Percentiles rank a stretch among this genome's conserved stretches.
Evolutionary conservation across 306 rosid species (phyloP).

Genomic region (Inga oerstediana): DNA sequence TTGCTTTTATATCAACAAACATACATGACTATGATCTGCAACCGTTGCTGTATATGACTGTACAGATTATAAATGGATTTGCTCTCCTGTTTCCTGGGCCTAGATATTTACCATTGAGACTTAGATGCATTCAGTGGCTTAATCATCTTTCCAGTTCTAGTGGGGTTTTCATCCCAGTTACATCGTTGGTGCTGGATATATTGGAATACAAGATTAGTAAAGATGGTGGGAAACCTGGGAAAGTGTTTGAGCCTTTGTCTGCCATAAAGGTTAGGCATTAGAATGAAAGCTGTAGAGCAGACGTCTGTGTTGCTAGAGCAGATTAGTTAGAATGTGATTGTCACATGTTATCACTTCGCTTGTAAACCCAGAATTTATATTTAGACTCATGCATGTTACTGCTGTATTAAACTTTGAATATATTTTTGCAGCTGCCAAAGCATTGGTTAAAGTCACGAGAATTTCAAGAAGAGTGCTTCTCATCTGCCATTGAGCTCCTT

Average conservation of each 20-base stretch:
- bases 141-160: conserved; percentile 75
- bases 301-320: not conserved
- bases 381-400: conserved; percentile 3
- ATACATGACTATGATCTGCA: conserved; percentile 73
- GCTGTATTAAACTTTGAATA: conserved; percentile 29
- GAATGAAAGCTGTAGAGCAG: not conserved
- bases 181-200: conserved; percentile 74
- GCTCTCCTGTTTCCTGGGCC: conserved; percentile 83
- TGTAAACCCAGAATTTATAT: conserved; percentile 16
- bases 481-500: conserved; percentile 80
- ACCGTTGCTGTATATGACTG: conserved; percentile 56
- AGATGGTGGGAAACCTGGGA: conserved; percentile 67
- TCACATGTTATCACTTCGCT: conserved; percentile 4
- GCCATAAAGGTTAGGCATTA: conserved; percentile 62
- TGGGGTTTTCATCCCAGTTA: conserved; percentile 86
- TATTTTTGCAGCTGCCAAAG: conserved; percentile 76
- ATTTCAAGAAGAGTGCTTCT: conserved; percentile 73
- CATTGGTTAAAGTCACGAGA: conserved; percentile 81
- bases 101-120: conserved; percentile 90
- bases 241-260: conserved; percentile 48
- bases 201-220: conserved; percentile 70
- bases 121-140: conserved; percentile 86
- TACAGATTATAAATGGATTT: conserved; percentile 83
- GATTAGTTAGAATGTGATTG: not conserved
- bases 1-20: conserved; percentile 58